Conservation (phyloP, 257 asterid species). For the Solanum chiquidenum region DNA sequence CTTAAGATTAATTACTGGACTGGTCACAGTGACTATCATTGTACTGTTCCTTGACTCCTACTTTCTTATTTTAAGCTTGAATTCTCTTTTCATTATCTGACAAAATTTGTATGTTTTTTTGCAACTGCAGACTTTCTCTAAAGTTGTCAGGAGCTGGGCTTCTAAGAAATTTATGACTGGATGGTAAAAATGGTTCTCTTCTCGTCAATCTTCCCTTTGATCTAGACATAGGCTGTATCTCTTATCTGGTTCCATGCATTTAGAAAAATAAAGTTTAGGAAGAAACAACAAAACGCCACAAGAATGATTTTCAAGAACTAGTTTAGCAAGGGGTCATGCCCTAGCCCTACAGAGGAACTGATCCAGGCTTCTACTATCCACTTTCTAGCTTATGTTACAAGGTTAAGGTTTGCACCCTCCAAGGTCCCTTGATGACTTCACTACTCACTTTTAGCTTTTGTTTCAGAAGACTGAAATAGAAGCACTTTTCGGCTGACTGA, state of each 20-base stretch:
- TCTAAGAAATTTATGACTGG: constrained; percentile 97
- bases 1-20: background rate
- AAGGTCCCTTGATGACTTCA: background rate
- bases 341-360: background rate
- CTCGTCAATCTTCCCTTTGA: background rate
- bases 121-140: constrained; percentile 67
- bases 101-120: constrained; percentile 7
- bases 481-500: background rate
- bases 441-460: background rate
- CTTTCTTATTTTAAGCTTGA: background rate
- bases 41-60: background rate
- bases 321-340: background rate
- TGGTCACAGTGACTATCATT: background rate
- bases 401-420: background rate
- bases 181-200: constrained; percentile 43
- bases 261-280: background rate
- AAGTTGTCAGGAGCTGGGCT: constrained; percentile 96
- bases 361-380: background rate
- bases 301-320: background rate
- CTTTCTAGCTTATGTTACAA: background rate
- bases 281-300: background rate
- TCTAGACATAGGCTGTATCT: background rate
- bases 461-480: background rate
- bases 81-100: background rate
- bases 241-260: background rate